These are phyloP conservation scores for Tremella fuciformis DNA, from an alignment of 768 basidiomycete genomes.

Conservation along the genomic window DNA sequence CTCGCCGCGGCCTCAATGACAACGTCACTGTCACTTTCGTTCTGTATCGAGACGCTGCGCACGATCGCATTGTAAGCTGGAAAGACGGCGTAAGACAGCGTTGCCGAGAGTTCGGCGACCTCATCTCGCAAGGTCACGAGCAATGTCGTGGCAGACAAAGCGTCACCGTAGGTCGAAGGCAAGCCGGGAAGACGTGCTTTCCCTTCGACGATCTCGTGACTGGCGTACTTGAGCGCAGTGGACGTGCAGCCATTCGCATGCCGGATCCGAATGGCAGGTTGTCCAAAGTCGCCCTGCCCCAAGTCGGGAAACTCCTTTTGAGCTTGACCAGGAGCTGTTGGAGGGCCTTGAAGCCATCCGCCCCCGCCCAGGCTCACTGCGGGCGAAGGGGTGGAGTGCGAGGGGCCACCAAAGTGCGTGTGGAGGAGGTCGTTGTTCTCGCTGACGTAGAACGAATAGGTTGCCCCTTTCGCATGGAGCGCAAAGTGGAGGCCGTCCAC, in stretches of 20 bases:
- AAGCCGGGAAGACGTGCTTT: slow-evolving; percentile 24
- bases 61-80: slow-evolving; percentile 16
- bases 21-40: slow-evolving; percentile 18
- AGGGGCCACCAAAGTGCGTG: slow-evolving; percentile 16
- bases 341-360: slow-evolving; percentile 1
- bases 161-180: slow-evolving; percentile 26
- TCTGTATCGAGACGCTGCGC: slow-evolving; percentile 14
- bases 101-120: slow-evolving; percentile 10
- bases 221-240: slow-evolving; percentile 14
- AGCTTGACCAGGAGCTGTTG: neutral
- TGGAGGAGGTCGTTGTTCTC: no score
- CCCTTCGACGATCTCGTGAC: slow-evolving; percentile 17
- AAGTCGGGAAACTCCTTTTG: slow-evolving; percentile 25
- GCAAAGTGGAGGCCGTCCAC: no score
- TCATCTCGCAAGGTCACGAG: slow-evolving; percentile 22
- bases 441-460: no score
- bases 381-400: neutral
- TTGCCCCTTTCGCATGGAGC: no score
- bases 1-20: slow-evolving; percentile 22
- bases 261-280: slow-evolving; percentile 28
- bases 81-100: slow-evolving; percentile 31
- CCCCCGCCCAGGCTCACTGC: neutral
- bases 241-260: slow-evolving; percentile 15
- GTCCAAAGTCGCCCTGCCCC: slow-evolving; percentile 30
- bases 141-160: slow-evolving; percentile 17